Base-by-base conservation (phyloP, 805 yeast genomes). In the Zygosaccharomyces gambellarensis region DNA sequence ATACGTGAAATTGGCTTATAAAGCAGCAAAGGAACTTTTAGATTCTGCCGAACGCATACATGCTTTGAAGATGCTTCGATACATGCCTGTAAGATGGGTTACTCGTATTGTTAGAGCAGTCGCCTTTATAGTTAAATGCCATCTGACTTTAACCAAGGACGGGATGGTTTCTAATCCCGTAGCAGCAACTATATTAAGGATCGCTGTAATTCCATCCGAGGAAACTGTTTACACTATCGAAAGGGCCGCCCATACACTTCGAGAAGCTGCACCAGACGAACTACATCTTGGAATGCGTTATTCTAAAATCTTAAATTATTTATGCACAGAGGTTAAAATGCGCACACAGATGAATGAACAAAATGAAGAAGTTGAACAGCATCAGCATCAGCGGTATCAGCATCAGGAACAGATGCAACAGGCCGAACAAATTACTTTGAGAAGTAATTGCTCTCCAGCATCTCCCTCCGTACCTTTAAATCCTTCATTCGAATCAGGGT, bases 21-120 rank as follows among this genome's bases (percentile, higher is more conserved):
- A 75, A 50, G 85, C 97, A 0, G 97, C 97, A 1, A 82, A 83
- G 58, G 95, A 87, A 62, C 79, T 87, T 58, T 69, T 90, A 25
- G 75, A 78, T 22, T 83, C 85, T 4, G 86, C 90, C 3, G 80
- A 79, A 48, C 69, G 94, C 36, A 81, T 89, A 5, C 87, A 84
- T 58, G 74, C 74, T 53, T 68, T 85, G 50, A 79, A 77, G 50
- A 69, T 84, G 73, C 69, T 89, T 47, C 74, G 81, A 49, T 85
- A 76, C 61, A 88, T 90, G 83, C 97, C 98, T 1, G 90, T 89
- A n/a, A 73, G 96, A 54, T 90, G 97, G 96, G 82, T 86, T 5
- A 85, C 87, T 0, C 75, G 96, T 46, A 81, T 89, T 25, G 90
- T 90, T 19, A 80, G 92, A 58, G 87, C 97, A 0, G 89, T 89